Evolutionary conservation across 176 grass and related monocot genomes (phyloP), one percentile per base, ranked within the genome.

Genomic region (Leersia perrieri): DNA sequence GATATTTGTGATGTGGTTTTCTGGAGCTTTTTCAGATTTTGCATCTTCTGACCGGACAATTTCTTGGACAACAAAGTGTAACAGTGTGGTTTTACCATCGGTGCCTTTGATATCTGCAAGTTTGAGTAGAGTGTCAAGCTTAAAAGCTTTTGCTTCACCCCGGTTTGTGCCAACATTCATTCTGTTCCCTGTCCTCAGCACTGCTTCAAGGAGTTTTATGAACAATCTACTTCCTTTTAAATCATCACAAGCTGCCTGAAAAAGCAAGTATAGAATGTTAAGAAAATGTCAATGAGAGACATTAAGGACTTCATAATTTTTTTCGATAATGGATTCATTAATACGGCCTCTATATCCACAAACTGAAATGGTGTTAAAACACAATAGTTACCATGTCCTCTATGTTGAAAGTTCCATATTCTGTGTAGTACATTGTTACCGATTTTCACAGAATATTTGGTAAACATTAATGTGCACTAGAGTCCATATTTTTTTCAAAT

Each of bases 81-180:
- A 90, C 18, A 99, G 80, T 13, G 90, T 95, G 25, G 92, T 99
- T 79, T 86, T 99, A 1, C 96, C 96, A 27, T 99, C 93, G 12
- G 80, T 78, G 13, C 96, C 93, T 75, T 99, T 95, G 20, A 99
- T 73, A 3, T 93, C 90, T 57, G 93, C 90, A 18, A 99, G 93
- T 63, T 99, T 95, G 28, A 99, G 87, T 66, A 99, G 96, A 40
- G 87, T 95, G 53, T 99, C 96, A 1, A 99, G 84, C 86, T 99
- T 99, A 76, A 95, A 95, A 20, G 96, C 90, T 78, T 85, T 90
- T 16, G 96, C 92, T n/a, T 95, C 83, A 34, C 96, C 87, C 7
- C 96, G 33, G 57, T 93, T 95, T 22, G 96, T 99, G 32, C 91
- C 89, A 3, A 95, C 89, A 40, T 99, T 99, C 93, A 99, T 95